Conservation (phyloP, 2,329 filamentous ascomycete species). For the Sphaerulina vaccinii region DNA sequence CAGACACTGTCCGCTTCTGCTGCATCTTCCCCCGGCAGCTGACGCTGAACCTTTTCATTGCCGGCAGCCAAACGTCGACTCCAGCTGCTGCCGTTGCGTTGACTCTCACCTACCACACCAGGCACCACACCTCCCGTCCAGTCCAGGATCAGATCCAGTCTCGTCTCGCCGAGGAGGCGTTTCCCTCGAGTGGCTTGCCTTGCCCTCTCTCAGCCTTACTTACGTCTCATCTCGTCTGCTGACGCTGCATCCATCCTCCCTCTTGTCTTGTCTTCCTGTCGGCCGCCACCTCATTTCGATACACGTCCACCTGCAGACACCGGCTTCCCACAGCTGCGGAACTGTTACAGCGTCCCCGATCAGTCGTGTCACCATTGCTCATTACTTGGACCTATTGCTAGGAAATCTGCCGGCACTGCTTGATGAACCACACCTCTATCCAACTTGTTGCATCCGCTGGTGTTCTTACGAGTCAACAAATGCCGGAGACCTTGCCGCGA, state of each 20-base stretch:
- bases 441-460: slow-evolving; percentile 2
- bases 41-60: slow-evolving; percentile 18
- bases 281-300: neutral
- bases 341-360: slow-evolving; percentile 4
- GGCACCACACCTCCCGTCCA: neutral
- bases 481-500: slow-evolving; percentile 7
- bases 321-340: slow-evolving; percentile 5
- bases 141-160: neutral
- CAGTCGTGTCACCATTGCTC: slow-evolving; percentile 5
- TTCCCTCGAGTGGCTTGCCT: neutral
- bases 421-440: slow-evolving; percentile 9
- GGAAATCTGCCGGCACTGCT: slow-evolving; percentile 8
- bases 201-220: slow-evolving; percentile 8
- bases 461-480: slow-evolving; percentile 1
- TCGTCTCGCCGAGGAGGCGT: neutral
- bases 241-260: slow-evolving; percentile 2
- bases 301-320: neutral
- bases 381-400: neutral
- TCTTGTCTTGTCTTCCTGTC: neutral
- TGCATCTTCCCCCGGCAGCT: slow-evolving; percentile 11
- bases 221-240: neutral
- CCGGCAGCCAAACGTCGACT: slow-evolving; percentile 13
- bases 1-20: neutral
- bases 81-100: neutral
- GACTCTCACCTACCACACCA: neutral